phyloP scores from a whole-genome alignment of 2,329 filamentous ascomycete species.

The Penicillium sp. region DNA sequence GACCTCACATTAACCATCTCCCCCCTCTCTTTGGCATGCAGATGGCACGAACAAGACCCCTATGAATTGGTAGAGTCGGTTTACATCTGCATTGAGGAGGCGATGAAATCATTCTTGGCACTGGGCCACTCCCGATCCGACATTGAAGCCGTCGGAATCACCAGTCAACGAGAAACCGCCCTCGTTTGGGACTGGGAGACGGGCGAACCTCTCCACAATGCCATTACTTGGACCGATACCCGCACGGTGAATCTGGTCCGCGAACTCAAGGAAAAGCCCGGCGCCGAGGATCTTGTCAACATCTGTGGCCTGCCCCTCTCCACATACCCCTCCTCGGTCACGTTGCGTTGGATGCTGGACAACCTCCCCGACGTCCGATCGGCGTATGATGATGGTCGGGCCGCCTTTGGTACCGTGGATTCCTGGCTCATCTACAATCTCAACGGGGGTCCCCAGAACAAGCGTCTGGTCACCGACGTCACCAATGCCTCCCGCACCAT shows the following conservation, averaged over 20 bases:
- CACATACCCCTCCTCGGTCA: slow-evolving; percentile 85
- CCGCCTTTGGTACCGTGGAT: slow-evolving; percentile 87
- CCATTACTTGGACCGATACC: slow-evolving; percentile 89
- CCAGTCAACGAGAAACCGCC: slow-evolving; percentile 87
- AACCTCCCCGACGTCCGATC: slow-evolving; percentile 70
- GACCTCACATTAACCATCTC: slow-evolving; percentile 11
- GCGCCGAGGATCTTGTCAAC: slow-evolving; percentile 69
- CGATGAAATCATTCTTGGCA: slow-evolving; percentile 70
- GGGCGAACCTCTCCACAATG: slow-evolving; percentile 79
- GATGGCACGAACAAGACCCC: slow-evolving; percentile 90
- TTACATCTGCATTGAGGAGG: slow-evolving; percentile 76
- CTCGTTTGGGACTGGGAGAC: slow-evolving; percentile 82
- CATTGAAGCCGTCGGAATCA: slow-evolving; percentile 80
- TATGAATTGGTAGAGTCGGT: slow-evolving; percentile 75
- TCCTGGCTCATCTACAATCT: slow-evolving; percentile 85
- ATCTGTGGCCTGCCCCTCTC: slow-evolving; percentile 82
- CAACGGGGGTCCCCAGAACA: slow-evolving; percentile 68
- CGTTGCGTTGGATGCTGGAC: slow-evolving; percentile 78
- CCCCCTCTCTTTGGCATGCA: slow-evolving; percentile 39
- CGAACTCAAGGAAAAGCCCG: slow-evolving; percentile 70
- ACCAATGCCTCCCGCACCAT: slow-evolving; percentile 90
- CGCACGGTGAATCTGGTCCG: slow-evolving; percentile 75
- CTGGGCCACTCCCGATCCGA: slow-evolving; percentile 68
- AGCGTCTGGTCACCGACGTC: slow-evolving; percentile 79
- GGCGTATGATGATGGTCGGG: slow-evolving; percentile 74